Evolutionary conservation across 2,329 filamentous ascomycete genomes (phyloP).

Genomic region (Neophaeococcomyces mojaviensis): DNA sequence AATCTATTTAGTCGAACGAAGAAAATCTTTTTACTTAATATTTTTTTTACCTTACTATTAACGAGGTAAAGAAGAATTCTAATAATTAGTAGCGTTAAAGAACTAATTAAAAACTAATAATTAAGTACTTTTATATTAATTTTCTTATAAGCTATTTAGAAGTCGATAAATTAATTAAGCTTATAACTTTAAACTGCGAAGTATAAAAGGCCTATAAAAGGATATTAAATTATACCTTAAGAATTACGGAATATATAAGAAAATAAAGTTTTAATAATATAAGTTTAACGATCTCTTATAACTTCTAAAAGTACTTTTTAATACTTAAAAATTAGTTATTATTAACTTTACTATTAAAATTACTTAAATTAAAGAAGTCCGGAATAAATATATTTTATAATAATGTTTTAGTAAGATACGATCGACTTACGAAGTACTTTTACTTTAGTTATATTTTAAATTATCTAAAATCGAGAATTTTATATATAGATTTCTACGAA

Average conservation of each 20-base stretch:
- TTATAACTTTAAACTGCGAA: conserved; percentile 11
- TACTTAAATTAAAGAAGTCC: conserved; percentile 6
- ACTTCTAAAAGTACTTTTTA: conserved; percentile 10
- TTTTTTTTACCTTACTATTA: not conserved
- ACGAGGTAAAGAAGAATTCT: not conserved
- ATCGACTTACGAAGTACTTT: conserved; percentile 8
- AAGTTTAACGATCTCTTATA: conserved; percentile 10
- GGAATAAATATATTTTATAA: conserved; percentile 8
- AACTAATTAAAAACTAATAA: conserved; percentile 4
- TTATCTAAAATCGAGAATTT: conserved; percentile 2
- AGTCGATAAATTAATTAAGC: conserved; percentile 12
- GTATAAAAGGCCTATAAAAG: conserved; percentile 9
- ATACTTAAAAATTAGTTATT: conserved; percentile 11
- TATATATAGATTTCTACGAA: conserved; percentile 10
- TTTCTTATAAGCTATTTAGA: conserved; percentile 5
- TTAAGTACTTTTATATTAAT: conserved; percentile 9
- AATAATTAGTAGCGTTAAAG: not conserved
- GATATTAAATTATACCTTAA: conserved; percentile 10
- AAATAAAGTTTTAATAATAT: conserved; percentile 11
- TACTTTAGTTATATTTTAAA: conserved; percentile 6
- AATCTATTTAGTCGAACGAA: no score
- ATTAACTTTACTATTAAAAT: conserved; percentile 9
- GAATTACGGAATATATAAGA: conserved; percentile 9
- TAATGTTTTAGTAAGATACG: conserved; percentile 9
- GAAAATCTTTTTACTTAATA: no score